Evolutionary conservation across 106 monocot genomes (phyloP), one percentile per base, ranked within the genome.

Genomic region (Dendrobium catenatum): DNA sequence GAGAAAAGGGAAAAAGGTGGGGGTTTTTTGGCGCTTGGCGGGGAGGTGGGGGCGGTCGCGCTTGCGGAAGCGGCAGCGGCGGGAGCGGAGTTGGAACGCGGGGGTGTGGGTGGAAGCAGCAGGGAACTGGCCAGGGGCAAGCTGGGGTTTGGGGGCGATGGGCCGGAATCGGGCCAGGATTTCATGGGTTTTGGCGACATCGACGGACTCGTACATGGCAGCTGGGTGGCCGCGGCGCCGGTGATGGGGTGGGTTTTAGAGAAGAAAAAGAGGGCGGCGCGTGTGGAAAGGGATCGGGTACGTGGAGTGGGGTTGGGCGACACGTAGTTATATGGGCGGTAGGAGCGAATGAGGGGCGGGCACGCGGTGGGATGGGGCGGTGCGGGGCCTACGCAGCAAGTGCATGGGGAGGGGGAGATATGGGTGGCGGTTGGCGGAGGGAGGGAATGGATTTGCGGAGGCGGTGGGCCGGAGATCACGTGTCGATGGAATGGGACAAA

Each of bases 81-180:
- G 58, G 64, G 73, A 79, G 87, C 87, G 90, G 89, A 89, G 80
- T 26, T 66, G 64, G 83, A 77, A 64, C 56, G 31, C 17, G 43
- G 87, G 90, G 88, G 58, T 9, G 61, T 16, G 10, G 51, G 13
- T 3, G 10, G 15, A 51, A 11, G 37, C 37, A 37, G 58, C 37
- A 37, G 58, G 18, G 9, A 79, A 87, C 54, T 40, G 56, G 37
- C 77, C 72, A 51, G 54, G 51, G 9, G 74, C 66, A 13, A 61
- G 76, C 27, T 77, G 70, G 16, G 98, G 95, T 77, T 84, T 94
- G 26, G 98, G 98, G 44, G 95, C 98, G 64, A 95, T 99, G 79
- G 95, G 95, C 22, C 93, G 76, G 88, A 88, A 99, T 78, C 91
- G 75, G 24, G 98, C 79, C 83, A 99, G 81, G 85, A 99, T 99